Base-by-base conservation (phyloP, 345 rosid genomes). In the Laguncularia racemosa region DNA sequence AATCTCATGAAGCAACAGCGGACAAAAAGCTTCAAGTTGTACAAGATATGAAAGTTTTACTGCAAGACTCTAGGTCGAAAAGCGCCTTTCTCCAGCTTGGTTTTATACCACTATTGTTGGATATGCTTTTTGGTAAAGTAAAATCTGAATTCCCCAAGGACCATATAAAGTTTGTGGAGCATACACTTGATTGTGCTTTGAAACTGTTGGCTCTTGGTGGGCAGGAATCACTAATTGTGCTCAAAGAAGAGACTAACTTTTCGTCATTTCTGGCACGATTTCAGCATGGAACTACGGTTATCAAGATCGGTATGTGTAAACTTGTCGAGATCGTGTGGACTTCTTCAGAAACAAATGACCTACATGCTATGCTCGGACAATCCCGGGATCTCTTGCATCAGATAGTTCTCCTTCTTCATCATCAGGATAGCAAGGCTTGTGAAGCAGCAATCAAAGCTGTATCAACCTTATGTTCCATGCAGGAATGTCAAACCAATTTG, bases 91-190 rank as follows among this genome's bases (percentile, higher is more conserved):
- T 77, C 28, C 80, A 70, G 17, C 53, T 66, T 11, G 87, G 81
- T 28, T 67, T 84, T 69, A 50, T 81, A 55, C 78, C 87, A 43
- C 61, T 69, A 20, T 52, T 81, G 20, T 15, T 84, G 69, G 70
- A 70, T 13, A 65, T 71, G 16, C 46, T 77, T 52, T 76, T 77
- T 51, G 66, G 61, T 40, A 58, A 58, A 70, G 62, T 33, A 12
- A 84, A 68, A 52, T 4, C 50, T 0, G 18, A 50, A 50, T 20
- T 59, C 17, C 67, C 77, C 17, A 48, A 49, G 17, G 83, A 70
- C 7, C 8, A 62, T 63, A 53, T 68, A 21, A 47, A 64, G 16
- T 66, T 76, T 52, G 57, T 65, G 7, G 85, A 79, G 59, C 56
- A 53, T 48, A 67, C 71, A 14, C 73, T 81, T 52, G 46, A 54